Percentiles rank a stretch among this genome's conserved stretches.
Conservation (phyloP, 352 stramenopile genomes). For the Pythium myriotylum region DNA sequence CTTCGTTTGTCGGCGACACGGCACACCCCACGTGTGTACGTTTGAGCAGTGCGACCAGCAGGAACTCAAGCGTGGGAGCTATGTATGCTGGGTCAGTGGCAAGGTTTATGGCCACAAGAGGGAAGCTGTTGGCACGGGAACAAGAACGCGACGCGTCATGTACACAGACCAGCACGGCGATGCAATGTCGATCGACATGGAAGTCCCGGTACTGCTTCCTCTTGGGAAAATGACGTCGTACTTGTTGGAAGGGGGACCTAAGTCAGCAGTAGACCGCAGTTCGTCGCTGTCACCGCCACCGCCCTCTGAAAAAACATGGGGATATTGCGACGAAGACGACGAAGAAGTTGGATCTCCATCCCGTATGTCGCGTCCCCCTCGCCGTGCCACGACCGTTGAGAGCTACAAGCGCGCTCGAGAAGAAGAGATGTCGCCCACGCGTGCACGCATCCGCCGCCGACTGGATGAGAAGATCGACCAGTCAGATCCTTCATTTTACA, state of each 20-base stretch:
- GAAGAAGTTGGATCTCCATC: constrained; percentile 33
- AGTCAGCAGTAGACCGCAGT: constrained; percentile 17
- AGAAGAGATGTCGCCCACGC: constrained; percentile 50
- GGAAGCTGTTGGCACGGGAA: constrained; percentile 64
- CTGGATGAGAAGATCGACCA: constrained; percentile 57
- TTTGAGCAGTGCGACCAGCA: constrained; percentile 74
- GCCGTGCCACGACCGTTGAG: constrained; percentile 24
- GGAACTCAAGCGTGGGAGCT: constrained; percentile 49
- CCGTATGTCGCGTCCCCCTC: constrained; percentile 12
- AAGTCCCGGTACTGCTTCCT: constrained; percentile 68
- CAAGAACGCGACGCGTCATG: constrained; percentile 56
- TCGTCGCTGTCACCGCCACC: constrained; percentile 69
- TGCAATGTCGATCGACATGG: constrained; percentile 64
- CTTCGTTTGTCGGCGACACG: constrained; percentile 66
- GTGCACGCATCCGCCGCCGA: constrained; percentile 55
- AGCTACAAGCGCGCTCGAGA: constrained; percentile 28
- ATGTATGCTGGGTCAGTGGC: constrained; percentile 72
- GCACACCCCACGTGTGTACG: constrained; percentile 73
- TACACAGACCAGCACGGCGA: constrained; percentile 62
- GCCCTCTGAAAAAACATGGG: constrained; percentile 54
- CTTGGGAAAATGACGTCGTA: constrained; percentile 64
- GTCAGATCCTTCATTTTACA: constrained; percentile 56
- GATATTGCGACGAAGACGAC: constrained; percentile 26
- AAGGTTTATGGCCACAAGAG: constrained; percentile 63
- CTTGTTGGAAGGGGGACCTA: constrained; percentile 50